phyloP scores from a whole-genome alignment of 306 rosid genomes.

The Fragaria ananassa region DNA sequence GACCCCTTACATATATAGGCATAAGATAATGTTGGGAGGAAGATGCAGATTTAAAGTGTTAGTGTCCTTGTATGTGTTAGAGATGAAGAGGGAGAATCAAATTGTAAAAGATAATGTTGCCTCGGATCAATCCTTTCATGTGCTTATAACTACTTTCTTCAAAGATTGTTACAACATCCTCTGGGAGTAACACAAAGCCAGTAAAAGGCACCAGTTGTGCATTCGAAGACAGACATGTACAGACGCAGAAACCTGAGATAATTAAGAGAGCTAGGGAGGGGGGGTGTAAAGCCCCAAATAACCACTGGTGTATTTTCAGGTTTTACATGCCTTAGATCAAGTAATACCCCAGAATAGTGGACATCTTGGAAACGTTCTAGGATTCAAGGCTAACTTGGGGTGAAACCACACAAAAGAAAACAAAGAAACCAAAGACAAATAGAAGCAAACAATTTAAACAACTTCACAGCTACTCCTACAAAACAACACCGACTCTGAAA shows the following conservation, averaged over 20 bases:
- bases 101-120: not conserved
- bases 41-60: not conserved
- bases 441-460: not conserved
- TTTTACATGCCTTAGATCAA: not conserved
- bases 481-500: not conserved
- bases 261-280: not conserved
- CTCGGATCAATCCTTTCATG: not conserved
- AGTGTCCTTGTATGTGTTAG: not conserved
- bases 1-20: not conserved
- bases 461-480: not conserved
- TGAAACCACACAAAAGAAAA: not conserved
- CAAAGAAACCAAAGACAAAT: not conserved
- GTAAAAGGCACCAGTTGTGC: not conserved
- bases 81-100: not conserved
- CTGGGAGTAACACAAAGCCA: not conserved
- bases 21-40: not conserved
- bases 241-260: too few species aligned
- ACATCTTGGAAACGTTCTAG: not conserved
- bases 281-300: not conserved
- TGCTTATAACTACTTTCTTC: slow-evolving; percentile 1
- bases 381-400: not conserved
- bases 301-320: not conserved
- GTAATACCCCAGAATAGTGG: not conserved
- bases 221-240: not conserved
- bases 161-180: slow-evolving; percentile 2